phyloP scores from a whole-genome alignment of 768 basidiomycete genomes.

The Trametes sanguinea region DNA sequence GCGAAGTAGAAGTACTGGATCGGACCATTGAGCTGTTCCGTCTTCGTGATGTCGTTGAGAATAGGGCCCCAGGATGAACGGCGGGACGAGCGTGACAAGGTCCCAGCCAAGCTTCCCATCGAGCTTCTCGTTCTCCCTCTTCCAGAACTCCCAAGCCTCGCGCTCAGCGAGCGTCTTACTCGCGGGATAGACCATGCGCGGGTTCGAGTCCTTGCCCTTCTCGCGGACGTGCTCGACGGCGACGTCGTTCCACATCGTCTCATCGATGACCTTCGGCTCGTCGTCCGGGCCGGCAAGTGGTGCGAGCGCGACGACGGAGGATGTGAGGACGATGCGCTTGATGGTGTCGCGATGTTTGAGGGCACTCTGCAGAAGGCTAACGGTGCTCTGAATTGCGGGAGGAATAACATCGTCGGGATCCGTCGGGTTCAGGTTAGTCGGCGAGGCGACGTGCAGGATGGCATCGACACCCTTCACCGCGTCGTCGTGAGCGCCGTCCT shows the following conservation, averaged over 20 bases:
- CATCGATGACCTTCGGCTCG: slow-evolving; percentile 37
- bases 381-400: slow-evolving; percentile 74
- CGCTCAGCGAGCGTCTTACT: slow-evolving; percentile 67
- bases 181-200: slow-evolving; percentile 50
- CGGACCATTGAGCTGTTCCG: slow-evolving; percentile 19
- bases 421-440: slow-evolving; percentile 29
- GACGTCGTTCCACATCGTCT: slow-evolving; percentile 61
- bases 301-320: slow-evolving; percentile 55
- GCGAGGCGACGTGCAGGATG: slow-evolving; percentile 42
- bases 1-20: slow-evolving; percentile 42
- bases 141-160: slow-evolving; percentile 22
- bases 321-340: slow-evolving; percentile 70
- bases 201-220: slow-evolving; percentile 46
- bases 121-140: slow-evolving; percentile 20
- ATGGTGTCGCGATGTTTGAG: slow-evolving; percentile 50
- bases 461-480: slow-evolving; percentile 48
- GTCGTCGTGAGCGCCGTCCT: slow-evolving; percentile 45
- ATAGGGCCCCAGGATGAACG: slow-evolving; percentile 41
- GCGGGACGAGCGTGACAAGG: slow-evolving; percentile 38
- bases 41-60: slow-evolving; percentile 42
- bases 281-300: slow-evolving; percentile 5
- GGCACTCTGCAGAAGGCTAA: slow-evolving; percentile 58
- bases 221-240: slow-evolving; percentile 51
- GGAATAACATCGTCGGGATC: slow-evolving; percentile 49
- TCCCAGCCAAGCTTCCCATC: slow-evolving; percentile 33